Base-by-base conservation (phyloP, 345 rosid species). In the Hirschfeldia incana region DNA sequence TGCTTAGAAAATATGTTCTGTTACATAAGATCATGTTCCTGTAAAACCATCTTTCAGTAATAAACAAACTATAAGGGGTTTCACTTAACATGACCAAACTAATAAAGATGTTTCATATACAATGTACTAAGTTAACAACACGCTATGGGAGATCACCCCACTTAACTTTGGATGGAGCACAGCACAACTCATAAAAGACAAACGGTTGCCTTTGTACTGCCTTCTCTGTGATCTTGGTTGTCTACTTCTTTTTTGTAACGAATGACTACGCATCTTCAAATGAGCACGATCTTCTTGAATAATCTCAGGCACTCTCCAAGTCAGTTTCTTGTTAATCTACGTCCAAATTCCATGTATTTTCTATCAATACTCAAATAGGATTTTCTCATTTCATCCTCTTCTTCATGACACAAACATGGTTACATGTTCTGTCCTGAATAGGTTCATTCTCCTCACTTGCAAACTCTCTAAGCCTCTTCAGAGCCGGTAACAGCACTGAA, bases 391-490 rank as follows among this genome's bases (percentile, higher is more conserved):
- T 65, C 17, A 53, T 75, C 67, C 32, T 55, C 62, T 55, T 2
- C 79, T 80, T 75, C 83, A 80, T 53, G 15, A 61, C 74, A 61
- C 44, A 78, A 17, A 74, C 69, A 69, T 70, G 17, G 10, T 76
- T 46, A 21, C 21, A 87, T 58, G 65, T 69, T 49, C 15, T 69
- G 64, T 62, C 49, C 10, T 62, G 46, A 49, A 33, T 34, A 58
- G 30, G 59, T 79, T 82, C 77, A 44, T 81, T 73, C 57, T 73
- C 62, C 33, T 83, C 77, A 37, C 67, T 44, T 27, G 78, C 88
- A 12, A 89, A 65, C 53, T 86, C 78, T 80, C 82, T 81, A 10
- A 94, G 76, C 76, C 89, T 82, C 44, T 64, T 82, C 65, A 92
- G 86, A 78, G 57, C 57, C 2, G 57, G 57, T n/a, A 51, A 51